Evolutionary conservation across 23 red algal species (phyloP), one percentile per base, ranked within the genome.

Genomic region (Gracilaria gracilis): DNA sequence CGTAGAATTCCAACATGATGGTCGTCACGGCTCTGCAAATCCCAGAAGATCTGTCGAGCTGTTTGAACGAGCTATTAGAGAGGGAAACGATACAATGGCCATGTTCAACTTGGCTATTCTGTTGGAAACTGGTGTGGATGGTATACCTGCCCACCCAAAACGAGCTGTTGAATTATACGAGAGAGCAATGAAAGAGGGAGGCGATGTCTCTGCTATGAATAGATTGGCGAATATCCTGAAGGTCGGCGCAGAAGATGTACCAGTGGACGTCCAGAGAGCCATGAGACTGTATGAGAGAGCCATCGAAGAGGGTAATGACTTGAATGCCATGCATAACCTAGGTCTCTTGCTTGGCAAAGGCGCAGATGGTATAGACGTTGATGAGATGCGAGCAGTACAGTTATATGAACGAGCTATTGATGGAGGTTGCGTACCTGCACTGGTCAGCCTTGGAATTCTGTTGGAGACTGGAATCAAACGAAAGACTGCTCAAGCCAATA

Each of bases 121-220:
- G 34, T 44, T 82, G 8, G 33, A 82, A 27, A 58, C 25, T 35
- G 80, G 80, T 24, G 80, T 27, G 31, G 80, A 64, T 28, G 80
- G 21, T 16, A 51, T 84, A 16, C 31, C 51, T 31, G 24, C 34
- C 24, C 27, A 84, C 0, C 20, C 36, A 33, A 46, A 54, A 42
- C 80, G 80, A 13, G 80, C 80, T 32, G 61, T 42, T 38, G 57
- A 84, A 64, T 42, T 84, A 51, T 84, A 84, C 64, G 80, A 84
- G 40, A 5, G 17, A 31, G 80, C 80, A 62, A 67, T 67, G 15
- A 51, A 33, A 42, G 36, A 84, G 28, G 49, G 80, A 75, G 34
- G 33, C 7, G 58, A 44, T 48, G 70, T n/a, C 1, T 4, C 28
- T 33, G 80, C 80, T 21, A 84, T 84, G 80, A 62, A 84, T 42